Conservation (phyloP, 306 rosid genomes). For the Oxytropis ochrocephala region DNA sequence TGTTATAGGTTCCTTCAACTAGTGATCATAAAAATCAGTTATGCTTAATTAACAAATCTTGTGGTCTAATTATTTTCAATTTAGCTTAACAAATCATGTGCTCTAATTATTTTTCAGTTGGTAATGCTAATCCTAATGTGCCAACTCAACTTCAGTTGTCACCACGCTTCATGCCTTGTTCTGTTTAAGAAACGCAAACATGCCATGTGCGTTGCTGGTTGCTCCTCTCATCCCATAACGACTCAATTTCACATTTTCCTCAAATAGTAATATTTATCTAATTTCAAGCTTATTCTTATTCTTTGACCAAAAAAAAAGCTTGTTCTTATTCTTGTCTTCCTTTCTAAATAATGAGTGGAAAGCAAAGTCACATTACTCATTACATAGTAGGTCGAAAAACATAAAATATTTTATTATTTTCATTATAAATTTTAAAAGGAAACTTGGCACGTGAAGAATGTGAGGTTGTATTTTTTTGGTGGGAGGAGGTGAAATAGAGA, state of each 20-base stretch:
- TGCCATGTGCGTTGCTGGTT: constrained; percentile 31
- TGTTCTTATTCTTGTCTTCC: not conserved
- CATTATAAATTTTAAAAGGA: no score
- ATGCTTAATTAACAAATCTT: not conserved
- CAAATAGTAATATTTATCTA: not conserved
- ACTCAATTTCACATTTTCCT: not conserved
- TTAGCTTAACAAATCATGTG: not conserved
- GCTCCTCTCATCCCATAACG: not conserved
- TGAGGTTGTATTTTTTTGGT: not conserved
- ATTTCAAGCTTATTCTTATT: not conserved
- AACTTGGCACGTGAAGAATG: not conserved
- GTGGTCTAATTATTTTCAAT: not conserved
- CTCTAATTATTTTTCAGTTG: not conserved
- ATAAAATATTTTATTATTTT: no score
- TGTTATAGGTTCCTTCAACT: no score
- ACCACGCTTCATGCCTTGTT: not conserved
- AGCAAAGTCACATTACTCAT: no score
- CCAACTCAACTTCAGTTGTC: constrained; percentile 22
- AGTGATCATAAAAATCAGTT: not conserved
- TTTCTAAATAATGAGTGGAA: not conserved
- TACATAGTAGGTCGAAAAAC: not conserved
- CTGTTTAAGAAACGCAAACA: constrained; percentile 10
- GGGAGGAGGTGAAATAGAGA: not conserved
- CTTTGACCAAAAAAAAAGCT: no score
- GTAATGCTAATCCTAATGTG: constrained; percentile 9